Conservation (phyloP, 208 protist species). For the Angomonas desouzai region DNA sequence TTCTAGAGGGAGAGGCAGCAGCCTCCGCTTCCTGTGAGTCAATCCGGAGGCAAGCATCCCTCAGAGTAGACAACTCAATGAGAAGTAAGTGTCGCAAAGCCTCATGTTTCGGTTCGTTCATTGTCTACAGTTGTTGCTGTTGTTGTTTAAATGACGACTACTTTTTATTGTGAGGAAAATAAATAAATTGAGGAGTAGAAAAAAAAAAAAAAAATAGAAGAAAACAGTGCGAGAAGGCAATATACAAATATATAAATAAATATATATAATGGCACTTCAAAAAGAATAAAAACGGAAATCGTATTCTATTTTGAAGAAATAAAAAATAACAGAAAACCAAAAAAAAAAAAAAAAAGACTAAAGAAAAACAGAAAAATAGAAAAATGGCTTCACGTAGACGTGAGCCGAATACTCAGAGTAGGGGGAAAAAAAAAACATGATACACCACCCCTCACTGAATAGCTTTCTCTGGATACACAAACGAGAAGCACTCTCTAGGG, state of each 20-base stretch:
- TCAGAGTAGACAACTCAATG: constrained; percentile 24
- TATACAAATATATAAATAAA: no score
- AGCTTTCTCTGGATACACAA: constrained; percentile 1
- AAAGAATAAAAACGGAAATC: no score
- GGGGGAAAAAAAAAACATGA: constrained; percentile 2
- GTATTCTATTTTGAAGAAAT: no score
- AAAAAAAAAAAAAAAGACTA: not conserved
- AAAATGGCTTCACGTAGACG: no score
- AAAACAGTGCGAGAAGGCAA: not conserved
- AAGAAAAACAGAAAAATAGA: not conserved
- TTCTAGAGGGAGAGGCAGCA: not conserved
- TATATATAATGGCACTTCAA: no score
- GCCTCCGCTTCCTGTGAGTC: not conserved
- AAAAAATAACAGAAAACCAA: not conserved
- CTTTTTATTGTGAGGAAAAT: no score
- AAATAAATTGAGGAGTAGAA: constrained; percentile 2
- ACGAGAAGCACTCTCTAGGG: not conserved
- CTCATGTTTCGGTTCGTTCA: constrained; percentile 9
- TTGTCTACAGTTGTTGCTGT: no score
- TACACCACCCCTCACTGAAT: not conserved
- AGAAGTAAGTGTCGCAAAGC: constrained; percentile 28
- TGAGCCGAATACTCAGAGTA: not conserved
- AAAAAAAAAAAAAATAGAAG: not conserved
- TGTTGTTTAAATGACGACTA: no score
- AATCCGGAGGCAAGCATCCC: not conserved